Evolutionary conservation across 495 filamentous ascomycete species (phyloP).

Genomic region (Lichenothelia convexa): DNA sequence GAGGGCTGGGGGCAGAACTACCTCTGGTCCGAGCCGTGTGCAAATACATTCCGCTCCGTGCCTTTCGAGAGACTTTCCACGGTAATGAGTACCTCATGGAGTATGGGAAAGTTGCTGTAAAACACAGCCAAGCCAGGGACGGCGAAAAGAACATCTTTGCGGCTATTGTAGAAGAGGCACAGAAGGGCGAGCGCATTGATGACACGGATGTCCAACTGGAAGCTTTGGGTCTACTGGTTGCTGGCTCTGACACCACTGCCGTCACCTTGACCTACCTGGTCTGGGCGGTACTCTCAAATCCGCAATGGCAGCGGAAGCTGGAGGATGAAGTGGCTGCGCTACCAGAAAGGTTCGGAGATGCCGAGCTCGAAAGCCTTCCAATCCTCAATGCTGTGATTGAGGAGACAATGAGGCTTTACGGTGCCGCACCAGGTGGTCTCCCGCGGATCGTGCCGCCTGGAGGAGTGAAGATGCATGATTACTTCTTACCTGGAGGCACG

Average conservation of each 20-base stretch:
- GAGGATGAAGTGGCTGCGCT: constrained; percentile 24
- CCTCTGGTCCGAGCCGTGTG: constrained; percentile 3
- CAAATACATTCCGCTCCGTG: constrained; percentile 2
- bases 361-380: constrained; percentile 22
- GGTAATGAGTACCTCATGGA: constrained; percentile 1
- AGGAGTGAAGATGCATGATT: constrained; percentile 7
- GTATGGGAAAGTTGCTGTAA: constrained; percentile 4
- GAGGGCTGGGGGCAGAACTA: constrained; percentile 7
- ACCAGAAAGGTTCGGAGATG: constrained; percentile 22
- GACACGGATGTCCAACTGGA: constrained; percentile 22
- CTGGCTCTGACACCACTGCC: constrained; percentile 26
- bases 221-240: constrained; percentile 18
- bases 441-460: constrained; percentile 11
- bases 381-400: constrained; percentile 27
- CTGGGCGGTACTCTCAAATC: constrained; percentile 13
- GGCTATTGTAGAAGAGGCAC: background rate
- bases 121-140: constrained; percentile 2
- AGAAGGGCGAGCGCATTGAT: constrained; percentile 7
- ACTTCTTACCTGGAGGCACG: constrained; percentile 10
- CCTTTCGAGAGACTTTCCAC: constrained; percentile 1
- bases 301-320: constrained; percentile 21
- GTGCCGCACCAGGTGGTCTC: constrained; percentile 9
- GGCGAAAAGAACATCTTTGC: background rate
- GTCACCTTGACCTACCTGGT: constrained; percentile 26
- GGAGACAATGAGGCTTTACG: constrained; percentile 14